phyloP scores from a whole-genome alignment of 192 early-diverging fungal species.

The Spinellus fusiger region DNA sequence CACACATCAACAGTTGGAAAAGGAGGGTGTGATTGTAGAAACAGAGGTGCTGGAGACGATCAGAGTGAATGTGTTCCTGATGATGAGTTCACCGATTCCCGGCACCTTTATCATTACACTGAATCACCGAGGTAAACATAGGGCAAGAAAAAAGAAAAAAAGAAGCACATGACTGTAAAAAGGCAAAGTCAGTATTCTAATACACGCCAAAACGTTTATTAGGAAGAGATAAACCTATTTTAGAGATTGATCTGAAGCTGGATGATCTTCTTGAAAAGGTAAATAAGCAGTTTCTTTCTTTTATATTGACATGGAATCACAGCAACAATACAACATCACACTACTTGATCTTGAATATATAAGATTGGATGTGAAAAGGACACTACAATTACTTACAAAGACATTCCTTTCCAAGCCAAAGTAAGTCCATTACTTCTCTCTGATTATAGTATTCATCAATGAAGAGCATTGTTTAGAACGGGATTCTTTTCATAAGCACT shows the following conservation, averaged over 20 bases:
- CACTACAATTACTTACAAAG: constrained; percentile 74
- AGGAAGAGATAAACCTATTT: constrained; percentile 82
- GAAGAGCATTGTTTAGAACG: constrained; percentile 1
- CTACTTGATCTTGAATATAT: constrained; percentile 89
- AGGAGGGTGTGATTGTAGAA: constrained; percentile 82
- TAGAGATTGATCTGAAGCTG: constrained; percentile 92
- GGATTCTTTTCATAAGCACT: constrained; percentile 16
- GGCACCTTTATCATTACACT: constrained; percentile 88
- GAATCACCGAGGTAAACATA: constrained; percentile 64
- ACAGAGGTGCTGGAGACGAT: constrained; percentile 86
- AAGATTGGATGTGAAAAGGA: constrained; percentile 77
- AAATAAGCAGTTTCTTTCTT: not conserved
- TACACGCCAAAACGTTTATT: not conserved
- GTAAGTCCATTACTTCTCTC: constrained; percentile 22
- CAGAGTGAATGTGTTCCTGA: constrained; percentile 81
- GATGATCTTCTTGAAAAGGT: constrained; percentile 76
- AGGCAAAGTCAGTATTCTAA: not conserved
- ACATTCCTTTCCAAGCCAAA: constrained; percentile 57
- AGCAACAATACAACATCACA: constrained; percentile 83
- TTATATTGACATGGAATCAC: constrained; percentile 14
- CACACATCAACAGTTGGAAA: constrained; percentile 76
- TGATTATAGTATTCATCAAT: not conserved
- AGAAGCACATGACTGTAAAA: not conserved
- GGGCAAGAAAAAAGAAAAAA: not conserved
- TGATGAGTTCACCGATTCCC: constrained; percentile 76